Evolutionary conservation across 441 rosid genomes (phyloP), one percentile per base, ranked within the genome.

Genomic region (Populus hybrid): DNA sequence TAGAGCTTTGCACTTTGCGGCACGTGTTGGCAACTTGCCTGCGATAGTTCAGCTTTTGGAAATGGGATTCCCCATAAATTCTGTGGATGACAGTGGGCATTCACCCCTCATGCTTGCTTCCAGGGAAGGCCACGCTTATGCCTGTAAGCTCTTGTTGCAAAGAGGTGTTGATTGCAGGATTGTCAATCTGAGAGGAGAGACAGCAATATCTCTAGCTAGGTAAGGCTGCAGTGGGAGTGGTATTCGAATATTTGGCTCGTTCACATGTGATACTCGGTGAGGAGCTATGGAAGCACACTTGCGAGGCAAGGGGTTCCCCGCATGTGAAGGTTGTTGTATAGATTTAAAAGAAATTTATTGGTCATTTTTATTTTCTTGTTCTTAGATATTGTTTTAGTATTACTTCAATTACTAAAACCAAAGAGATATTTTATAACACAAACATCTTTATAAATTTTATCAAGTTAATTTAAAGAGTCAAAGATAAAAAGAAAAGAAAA

Each of bases 71-170:
- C 69, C 77, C 5, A 71, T 82, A 0, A 67, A 82, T 69, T 35
- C 38, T 34, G 70, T 85, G 73, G 83, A 82, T 53, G 85, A 85
- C 50, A 80, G 73, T 30, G 79, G 72, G 46, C 73, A 72, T 74
- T 78, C 87, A 26, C 85, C 82, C 80, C 82, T 82, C 57, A 84
- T 84, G 80, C 50, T 82, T 5, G 83, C 82, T 0, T 81, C 82
- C 4, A 82, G 40, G 65, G 74, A 80, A 72, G 87, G 87, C 69
- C 77, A 82, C 53, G 82, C 81, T 1, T 79, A 78, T 69, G 80
- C 79, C 77, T 84, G 83, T 77, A 80, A 74, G 57, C 75, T 84
- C 26, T 74, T 84, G 69, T 68, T 80, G 78, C 83, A 71, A 72
- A 66, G 71, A 18, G 87, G 84, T 34, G 83, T 81, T 32, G 76